Conservation (phyloP, 768 basidiomycete species). For the Lactifluus volemus region DNA sequence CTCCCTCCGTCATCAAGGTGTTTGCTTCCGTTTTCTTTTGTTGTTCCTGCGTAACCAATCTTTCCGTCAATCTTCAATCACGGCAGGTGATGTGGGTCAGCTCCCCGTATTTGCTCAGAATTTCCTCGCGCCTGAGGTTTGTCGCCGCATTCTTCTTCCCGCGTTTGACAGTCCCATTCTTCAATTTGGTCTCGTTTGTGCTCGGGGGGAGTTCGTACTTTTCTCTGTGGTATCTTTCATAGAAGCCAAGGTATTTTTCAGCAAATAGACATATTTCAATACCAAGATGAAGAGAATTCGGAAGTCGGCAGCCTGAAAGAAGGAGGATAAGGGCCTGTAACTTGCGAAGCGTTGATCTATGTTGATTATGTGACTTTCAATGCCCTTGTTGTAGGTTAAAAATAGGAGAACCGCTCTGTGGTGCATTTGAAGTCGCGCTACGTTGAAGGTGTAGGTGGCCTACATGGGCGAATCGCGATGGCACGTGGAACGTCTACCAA, state of each 20-base stretch:
- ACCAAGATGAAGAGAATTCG: conserved; percentile 53
- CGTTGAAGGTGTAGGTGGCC: too few relatives aligned
- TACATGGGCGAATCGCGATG: not conserved
- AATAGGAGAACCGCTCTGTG: not conserved
- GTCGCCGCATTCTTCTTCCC: conserved; percentile 17
- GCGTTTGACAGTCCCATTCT: conserved; percentile 59
- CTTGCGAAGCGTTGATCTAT: not conserved
- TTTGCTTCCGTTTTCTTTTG: not conserved
- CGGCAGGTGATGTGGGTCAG: conserved; percentile 69
- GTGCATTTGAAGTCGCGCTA: too few relatives aligned
- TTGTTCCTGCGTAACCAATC: not conserved
- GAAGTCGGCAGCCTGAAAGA: conserved; percentile 40
- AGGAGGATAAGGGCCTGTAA: conserved; percentile 27
- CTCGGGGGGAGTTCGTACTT: conserved; percentile 49
- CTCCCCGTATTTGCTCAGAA: conserved; percentile 74
- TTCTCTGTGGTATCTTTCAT: not conserved
- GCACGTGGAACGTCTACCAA: not conserved
- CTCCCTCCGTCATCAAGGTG: conserved; percentile 67
- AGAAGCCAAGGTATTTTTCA: not conserved
- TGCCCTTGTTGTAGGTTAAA: not conserved
- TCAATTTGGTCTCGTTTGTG: conserved; percentile 67
- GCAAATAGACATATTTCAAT: conserved; percentile 57
- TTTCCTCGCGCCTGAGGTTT: conserved; percentile 68
- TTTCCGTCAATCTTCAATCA: not conserved
- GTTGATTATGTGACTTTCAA: not conserved